A percentile compares a stretch with the other conserved stretches of the same genome.
phyloP scores from a whole-genome alignment of 2,329 filamentous ascomycete species.

The Fusarium fracticaudum region DNA sequence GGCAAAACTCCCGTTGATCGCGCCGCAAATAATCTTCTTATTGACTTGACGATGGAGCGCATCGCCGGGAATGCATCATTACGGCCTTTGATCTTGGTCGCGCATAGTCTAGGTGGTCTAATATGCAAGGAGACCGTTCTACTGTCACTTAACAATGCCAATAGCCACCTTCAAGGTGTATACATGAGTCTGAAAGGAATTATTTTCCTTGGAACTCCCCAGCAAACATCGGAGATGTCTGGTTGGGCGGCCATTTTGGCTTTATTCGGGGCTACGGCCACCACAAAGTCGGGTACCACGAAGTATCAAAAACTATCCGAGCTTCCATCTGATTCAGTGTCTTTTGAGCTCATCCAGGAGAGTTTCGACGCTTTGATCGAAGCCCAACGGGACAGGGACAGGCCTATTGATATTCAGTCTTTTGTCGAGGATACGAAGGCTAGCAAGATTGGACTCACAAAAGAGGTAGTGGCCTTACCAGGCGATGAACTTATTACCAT shows the following conservation, averaged over 20 bases:
- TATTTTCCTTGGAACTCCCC: background rate
- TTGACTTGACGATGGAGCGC: background rate
- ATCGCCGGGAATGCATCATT: background rate
- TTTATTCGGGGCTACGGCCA: no score
- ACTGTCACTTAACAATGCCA: background rate
- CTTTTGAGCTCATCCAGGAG: background rate
- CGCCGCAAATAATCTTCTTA: background rate
- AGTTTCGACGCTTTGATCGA: background rate
- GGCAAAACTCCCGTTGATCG: no score
- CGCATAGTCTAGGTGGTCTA: background rate
- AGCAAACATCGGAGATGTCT: no score
- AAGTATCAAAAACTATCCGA: no score
- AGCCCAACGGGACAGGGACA: background rate
- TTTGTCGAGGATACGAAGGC: rapidly evolving
- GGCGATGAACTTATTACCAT: rapidly evolving
- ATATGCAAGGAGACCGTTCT: rapidly evolving
- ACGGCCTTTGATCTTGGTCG: background rate
- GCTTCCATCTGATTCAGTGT: no score
- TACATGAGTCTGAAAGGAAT: background rate
- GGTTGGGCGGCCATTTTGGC: no score
- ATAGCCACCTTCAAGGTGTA: background rate
- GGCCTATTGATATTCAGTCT: background rate
- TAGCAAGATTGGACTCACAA: background rate
- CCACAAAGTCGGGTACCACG: no score
- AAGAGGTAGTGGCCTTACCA: background rate